These are phyloP conservation scores for Incumbomyces lentus DNA, from an alignment of 2,329 filamentous ascomycete species.

Conservation along the genomic window DNA sequence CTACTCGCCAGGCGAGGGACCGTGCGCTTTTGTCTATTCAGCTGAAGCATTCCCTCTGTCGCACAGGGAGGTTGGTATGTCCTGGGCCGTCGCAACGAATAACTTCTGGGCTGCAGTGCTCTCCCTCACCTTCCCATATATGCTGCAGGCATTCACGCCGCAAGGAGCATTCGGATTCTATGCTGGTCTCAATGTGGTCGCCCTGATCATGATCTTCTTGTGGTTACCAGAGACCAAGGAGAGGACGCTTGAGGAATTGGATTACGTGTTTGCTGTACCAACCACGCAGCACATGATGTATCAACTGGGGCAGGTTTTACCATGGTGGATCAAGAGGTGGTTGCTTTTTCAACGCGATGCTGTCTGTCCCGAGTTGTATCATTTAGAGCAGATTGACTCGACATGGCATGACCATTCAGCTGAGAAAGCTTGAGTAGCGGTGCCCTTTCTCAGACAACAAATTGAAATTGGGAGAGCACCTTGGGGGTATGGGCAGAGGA, in stretches of 20 bases:
- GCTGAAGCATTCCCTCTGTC: slow-evolving; percentile 41
- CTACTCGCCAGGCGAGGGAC: slow-evolving; percentile 39
- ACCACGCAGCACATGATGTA: slow-evolving; percentile 34
- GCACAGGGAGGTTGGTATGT: slow-evolving; percentile 39
- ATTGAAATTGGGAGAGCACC: too few relatives aligned
- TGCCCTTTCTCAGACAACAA: too few relatives aligned
- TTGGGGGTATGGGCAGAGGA: too few relatives aligned
- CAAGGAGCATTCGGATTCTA: slow-evolving; percentile 49
- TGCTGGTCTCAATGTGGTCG: slow-evolving; percentile 39
- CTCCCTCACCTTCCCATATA: slow-evolving; percentile 30
- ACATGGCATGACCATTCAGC: too few relatives aligned
- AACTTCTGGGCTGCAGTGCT: slow-evolving; percentile 40
- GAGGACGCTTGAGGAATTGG: slow-evolving; percentile 27
- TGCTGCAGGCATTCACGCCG: slow-evolving; percentile 25
- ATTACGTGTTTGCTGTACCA: slow-evolving; percentile 45
- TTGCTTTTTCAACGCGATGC: too few relatives aligned
- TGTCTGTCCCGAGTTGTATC: too few relatives aligned
- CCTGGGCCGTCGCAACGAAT: slow-evolving; percentile 35
- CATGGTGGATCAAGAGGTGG: slow-evolving; percentile 36
- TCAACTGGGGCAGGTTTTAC: slow-evolving; percentile 29
- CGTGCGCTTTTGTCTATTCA: slow-evolving; percentile 42
- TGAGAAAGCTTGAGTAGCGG: too few relatives aligned
- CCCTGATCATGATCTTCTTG: slow-evolving; percentile 39
- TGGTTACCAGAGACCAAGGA: slow-evolving; percentile 34
- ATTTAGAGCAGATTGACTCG: too few relatives aligned